phyloP scores from a whole-genome alignment of 1,139 yeast species.

The Geotrichum bryndzae region DNA sequence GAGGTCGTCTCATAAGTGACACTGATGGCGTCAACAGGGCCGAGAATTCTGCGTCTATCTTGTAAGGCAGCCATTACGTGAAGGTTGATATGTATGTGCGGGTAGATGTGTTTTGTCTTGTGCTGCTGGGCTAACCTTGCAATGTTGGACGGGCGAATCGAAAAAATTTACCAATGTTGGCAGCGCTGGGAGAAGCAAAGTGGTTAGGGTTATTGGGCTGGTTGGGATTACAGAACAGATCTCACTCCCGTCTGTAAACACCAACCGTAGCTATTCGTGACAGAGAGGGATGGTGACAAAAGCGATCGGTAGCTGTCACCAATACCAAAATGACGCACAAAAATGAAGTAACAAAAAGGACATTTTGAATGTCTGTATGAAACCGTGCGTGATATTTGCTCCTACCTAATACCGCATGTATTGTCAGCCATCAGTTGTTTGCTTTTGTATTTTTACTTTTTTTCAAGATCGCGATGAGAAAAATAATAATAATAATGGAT shows the following conservation, averaged over 20 bases:
- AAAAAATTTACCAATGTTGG: background rate
- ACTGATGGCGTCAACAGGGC: slow-evolving; percentile 35
- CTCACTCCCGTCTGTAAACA: background rate
- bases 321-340: background rate
- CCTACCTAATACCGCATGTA: background rate
- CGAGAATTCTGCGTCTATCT: slow-evolving; percentile 37
- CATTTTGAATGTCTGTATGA: background rate
- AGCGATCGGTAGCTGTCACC: background rate
- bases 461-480: background rate
- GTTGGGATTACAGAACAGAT: background rate
- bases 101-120: background rate
- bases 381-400: background rate
- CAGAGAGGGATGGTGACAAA: background rate
- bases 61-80: slow-evolving; percentile 12
- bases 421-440: background rate
- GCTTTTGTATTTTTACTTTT: background rate
- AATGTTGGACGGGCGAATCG: background rate
- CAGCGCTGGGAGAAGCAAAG: background rate
- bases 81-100: background rate
- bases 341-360: background rate
- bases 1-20: slow-evolving; percentile 17
- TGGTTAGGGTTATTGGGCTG: background rate
- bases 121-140: background rate
- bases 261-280: background rate
- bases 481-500: background rate